phyloP scores from a whole-genome alignment of 2,329 filamentous ascomycete genomes.

The Tolypocladium amazonense region DNA sequence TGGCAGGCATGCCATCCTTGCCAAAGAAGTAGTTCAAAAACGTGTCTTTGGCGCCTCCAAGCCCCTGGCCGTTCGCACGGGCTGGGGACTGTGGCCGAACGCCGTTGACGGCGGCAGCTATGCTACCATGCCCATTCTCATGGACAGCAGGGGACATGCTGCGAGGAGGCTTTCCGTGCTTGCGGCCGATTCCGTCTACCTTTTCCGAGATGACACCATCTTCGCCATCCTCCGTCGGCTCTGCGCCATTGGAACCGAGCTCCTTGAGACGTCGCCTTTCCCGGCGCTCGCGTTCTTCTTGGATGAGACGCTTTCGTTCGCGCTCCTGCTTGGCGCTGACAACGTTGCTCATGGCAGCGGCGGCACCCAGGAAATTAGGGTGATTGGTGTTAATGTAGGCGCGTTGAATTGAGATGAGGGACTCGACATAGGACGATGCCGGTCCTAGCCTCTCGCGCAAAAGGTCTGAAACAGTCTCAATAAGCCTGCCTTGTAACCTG shows the following conservation, averaged over 20 bases:
- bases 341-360: conserved; percentile 94
- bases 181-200: conserved; percentile 36
- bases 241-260: conserved; percentile 66
- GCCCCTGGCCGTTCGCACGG: conserved; percentile 46
- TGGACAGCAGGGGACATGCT: conserved; percentile 77
- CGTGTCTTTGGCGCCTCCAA: conserved; percentile 66
- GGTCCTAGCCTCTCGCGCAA: conserved; percentile 86
- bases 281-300: conserved; percentile 77
- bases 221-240: conserved; percentile 58
- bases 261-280: conserved; percentile 79
- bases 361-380: conserved; percentile 93
- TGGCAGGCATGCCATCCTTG: conserved; percentile 61
- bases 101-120: conserved; percentile 59
- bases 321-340: conserved; percentile 91
- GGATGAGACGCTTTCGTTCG: conserved; percentile 68
- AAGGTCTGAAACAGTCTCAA: conserved; percentile 94
- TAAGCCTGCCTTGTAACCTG: conserved; percentile 87
- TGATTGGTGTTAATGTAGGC: conserved; percentile 99
- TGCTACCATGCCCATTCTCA: conserved; percentile 50
- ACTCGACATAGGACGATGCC: conserved; percentile 84
- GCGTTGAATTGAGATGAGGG: conserved; percentile 90
- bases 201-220: conserved; percentile 37
- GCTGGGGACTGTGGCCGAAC: conserved; percentile 28
- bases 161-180: conserved; percentile 38
- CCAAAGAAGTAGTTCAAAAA: conserved; percentile 99